Conservation (phyloP, 805 yeast species). For the Cyberlindnera misumaiensis region DNA sequence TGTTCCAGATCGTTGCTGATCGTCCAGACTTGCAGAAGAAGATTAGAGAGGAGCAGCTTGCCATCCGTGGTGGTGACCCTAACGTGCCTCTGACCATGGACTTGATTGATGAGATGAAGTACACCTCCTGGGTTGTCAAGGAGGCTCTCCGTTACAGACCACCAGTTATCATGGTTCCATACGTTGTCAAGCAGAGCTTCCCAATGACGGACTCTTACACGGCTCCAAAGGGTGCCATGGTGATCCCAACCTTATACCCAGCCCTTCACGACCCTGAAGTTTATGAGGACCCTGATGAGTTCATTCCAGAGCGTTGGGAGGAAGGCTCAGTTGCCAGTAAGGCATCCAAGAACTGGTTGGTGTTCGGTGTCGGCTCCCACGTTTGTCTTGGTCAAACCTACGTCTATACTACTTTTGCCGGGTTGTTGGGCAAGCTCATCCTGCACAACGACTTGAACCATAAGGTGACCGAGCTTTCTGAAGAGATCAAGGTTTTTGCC, state of each 20-base stretch:
- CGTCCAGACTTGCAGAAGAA: slow-evolving; percentile 85
- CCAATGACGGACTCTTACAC: slow-evolving; percentile 79
- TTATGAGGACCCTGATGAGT: slow-evolving; percentile 89
- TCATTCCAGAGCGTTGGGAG: slow-evolving; percentile 93
- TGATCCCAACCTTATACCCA: slow-evolving; percentile 92
- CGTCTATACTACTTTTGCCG: slow-evolving; percentile 84
- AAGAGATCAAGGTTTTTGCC: slow-evolving; percentile 92
- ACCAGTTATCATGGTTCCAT: slow-evolving; percentile 97
- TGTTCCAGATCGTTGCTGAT: slow-evolving; percentile 93
- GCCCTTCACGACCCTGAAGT: slow-evolving; percentile 97
- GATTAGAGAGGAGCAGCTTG: slow-evolving; percentile 87
- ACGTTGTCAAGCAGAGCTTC: slow-evolving; percentile 80
- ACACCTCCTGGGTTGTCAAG: slow-evolving; percentile 85
- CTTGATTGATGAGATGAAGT: slow-evolving; percentile 78
- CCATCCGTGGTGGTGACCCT: slow-evolving; percentile 75
- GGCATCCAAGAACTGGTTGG: slow-evolving; percentile 88
- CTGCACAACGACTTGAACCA: slow-evolving; percentile 78
- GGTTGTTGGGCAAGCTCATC: slow-evolving; percentile 85
- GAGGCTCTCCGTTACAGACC: slow-evolving; percentile 94
- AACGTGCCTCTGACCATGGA: slow-evolving; percentile 53
- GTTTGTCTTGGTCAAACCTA: slow-evolving; percentile 93
- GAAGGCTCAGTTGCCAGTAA: slow-evolving; percentile 69
- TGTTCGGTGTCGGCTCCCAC: slow-evolving; percentile 96
- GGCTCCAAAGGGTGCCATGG: slow-evolving; percentile 96
- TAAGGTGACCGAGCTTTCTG: slow-evolving; percentile 75